phyloP scores from a whole-genome alignment of 768 basidiomycete genomes.

The Mycena floridula region DNA sequence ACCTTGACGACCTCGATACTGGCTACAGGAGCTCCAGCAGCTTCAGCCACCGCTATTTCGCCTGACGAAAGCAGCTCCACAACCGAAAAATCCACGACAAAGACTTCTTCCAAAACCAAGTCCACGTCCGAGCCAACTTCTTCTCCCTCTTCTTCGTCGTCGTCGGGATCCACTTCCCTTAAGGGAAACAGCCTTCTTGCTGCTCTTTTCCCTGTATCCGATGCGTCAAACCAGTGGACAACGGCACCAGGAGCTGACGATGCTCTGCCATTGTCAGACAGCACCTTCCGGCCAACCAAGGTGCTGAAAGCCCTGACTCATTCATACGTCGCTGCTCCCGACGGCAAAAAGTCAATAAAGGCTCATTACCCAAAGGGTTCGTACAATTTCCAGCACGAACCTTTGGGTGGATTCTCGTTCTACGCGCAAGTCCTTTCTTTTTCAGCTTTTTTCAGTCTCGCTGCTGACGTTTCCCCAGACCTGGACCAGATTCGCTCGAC shows the following conservation, averaged over 20 bases:
- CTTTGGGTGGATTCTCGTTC: slow-evolving; percentile 62
- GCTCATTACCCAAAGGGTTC: slow-evolving; percentile 53
- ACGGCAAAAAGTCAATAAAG: slow-evolving; percentile 46
- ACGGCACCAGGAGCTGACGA: slow-evolving; percentile 29
- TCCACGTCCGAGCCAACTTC: slow-evolving; percentile 3
- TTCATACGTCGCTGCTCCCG: slow-evolving; percentile 37
- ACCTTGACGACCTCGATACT: not conserved
- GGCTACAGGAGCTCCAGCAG: not conserved
- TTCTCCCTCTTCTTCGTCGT: slow-evolving; percentile 10
- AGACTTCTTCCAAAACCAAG: not conserved
- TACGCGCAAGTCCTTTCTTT: slow-evolving; percentile 41
- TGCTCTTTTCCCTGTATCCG: slow-evolving; percentile 36
- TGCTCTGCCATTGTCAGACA: slow-evolving; percentile 35
- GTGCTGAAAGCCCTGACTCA: slow-evolving; percentile 31
- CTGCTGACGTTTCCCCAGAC: slow-evolving; percentile 8
- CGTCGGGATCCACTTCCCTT: slow-evolving; percentile 9
- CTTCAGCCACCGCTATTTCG: not conserved
- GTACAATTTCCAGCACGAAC: slow-evolving; percentile 39
- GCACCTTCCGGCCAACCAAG: slow-evolving; percentile 36
- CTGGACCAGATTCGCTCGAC: slow-evolving; percentile 46
- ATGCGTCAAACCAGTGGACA: slow-evolving; percentile 36
- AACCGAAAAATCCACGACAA: not conserved
- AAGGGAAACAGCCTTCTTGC: slow-evolving; percentile 16
- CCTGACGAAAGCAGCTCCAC: not conserved
- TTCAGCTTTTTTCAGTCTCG: not conserved